These are phyloP conservation scores for Xylaria sp. DNA, from an alignment of 2,329 filamentous ascomycete species.

Conservation along the genomic window DNA sequence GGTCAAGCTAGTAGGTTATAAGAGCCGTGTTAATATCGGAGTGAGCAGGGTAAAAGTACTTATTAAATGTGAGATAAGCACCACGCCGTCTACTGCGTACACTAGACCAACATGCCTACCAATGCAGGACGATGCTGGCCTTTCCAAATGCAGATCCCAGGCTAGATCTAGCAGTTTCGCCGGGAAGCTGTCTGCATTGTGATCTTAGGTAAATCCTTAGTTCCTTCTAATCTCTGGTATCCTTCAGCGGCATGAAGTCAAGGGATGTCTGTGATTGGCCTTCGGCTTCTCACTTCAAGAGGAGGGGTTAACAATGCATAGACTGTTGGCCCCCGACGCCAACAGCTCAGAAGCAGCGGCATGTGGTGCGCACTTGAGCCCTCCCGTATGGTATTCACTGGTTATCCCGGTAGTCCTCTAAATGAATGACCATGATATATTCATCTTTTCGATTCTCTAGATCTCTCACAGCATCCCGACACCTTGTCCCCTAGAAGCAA, in stretches of 20 bases:
- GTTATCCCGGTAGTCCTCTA: neutral
- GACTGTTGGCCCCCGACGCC: neutral
- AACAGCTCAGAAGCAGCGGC: neutral
- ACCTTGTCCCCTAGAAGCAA: neutral
- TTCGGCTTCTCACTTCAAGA: neutral
- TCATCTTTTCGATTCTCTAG: neutral
- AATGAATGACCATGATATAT: neutral
- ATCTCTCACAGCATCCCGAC: neutral
- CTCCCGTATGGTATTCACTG: neutral
- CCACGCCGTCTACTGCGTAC: neutral
- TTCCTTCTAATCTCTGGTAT: neutral
- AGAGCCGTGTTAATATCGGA: conserved; percentile 7
- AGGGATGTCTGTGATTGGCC: neutral
- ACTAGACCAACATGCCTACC: conserved; percentile 1
- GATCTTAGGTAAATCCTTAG: neutral
- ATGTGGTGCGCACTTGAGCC: neutral
- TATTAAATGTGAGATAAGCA: conserved; percentile 34
- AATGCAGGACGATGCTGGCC: conserved; percentile 10
- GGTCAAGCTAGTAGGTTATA: conserved; percentile 12
- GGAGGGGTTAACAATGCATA: neutral
- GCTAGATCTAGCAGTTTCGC: neutral
- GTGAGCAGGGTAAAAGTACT: conserved; percentile 10
- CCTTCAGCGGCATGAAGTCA: neutral
- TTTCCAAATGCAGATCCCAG: conserved; percentile 1
- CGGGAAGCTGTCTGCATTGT: neutral